These are phyloP conservation scores for Phytophthora uliginosa DNA, from an alignment of 352 stramenopile species.

Conservation along the genomic window DNA sequence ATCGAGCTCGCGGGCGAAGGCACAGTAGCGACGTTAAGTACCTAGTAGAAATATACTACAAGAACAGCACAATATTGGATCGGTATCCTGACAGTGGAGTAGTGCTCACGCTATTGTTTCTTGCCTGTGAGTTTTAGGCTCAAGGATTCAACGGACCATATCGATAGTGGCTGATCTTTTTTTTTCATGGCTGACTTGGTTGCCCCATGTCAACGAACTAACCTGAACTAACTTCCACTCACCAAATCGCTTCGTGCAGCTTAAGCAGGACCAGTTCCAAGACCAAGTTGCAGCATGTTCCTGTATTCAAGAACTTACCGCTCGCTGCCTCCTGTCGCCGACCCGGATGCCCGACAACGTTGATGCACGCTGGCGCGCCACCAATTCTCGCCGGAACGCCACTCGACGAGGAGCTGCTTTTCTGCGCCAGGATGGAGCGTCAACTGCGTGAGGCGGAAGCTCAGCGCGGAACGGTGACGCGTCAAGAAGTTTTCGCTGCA, in stretches of 20 bases:
- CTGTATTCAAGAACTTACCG: slow-evolving; percentile 19
- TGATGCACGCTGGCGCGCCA: slow-evolving; percentile 16
- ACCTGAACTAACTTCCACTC: not conserved
- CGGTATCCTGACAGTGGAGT: not conserved
- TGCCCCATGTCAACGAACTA: not conserved
- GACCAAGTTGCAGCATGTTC: slow-evolving; percentile 7
- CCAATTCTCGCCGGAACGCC: slow-evolving; percentile 16
- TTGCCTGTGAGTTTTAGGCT: not conserved
- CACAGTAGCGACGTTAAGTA: slow-evolving; percentile 33
- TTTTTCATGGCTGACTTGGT: not conserved
- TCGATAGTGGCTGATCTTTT: not conserved
- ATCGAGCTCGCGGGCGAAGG: slow-evolving; percentile 4
- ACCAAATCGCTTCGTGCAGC: not conserved
- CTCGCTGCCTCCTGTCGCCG: slow-evolving; percentile 6
- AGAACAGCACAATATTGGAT: slow-evolving; percentile 5
- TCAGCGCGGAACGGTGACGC: slow-evolving; percentile 9
- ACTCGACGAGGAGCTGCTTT: slow-evolving; percentile 12
- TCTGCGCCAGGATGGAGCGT: slow-evolving; percentile 17
- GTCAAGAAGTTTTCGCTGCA: slow-evolving; percentile 14
- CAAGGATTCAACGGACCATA: not conserved
- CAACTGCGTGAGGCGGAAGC: slow-evolving; percentile 20
- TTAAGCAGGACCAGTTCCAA: not conserved
- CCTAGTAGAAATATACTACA: slow-evolving; percentile 38
- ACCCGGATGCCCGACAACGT: slow-evolving; percentile 10
- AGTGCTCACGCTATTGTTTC: not conserved